These are phyloP conservation scores for Carex cristatella DNA, from an alignment of 176 grass and related monocot species.

Conservation along the genomic window DNA sequence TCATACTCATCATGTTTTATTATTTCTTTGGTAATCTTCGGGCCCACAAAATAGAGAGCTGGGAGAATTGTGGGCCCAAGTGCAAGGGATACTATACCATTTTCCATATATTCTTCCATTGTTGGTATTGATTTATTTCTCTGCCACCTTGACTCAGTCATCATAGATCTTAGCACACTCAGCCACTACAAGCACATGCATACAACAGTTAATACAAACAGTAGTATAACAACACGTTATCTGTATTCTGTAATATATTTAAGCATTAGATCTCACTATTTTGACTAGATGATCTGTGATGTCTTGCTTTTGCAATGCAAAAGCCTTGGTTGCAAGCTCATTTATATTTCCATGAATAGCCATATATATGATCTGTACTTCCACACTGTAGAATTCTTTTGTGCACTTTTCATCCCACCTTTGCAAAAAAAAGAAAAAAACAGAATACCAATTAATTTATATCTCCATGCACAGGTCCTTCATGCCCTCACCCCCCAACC, in stretches of 20 bases:
- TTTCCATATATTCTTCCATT: slow-evolving; percentile 47
- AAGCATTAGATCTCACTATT: slow-evolving; percentile 34
- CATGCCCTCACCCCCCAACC: not conserved
- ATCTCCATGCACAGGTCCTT: not conserved
- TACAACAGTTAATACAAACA: not conserved
- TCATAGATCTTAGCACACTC: slow-evolving; percentile 52
- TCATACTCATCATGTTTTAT: slow-evolving; percentile 37
- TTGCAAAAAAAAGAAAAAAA: not conserved
- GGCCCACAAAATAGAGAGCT: slow-evolving; percentile 51
- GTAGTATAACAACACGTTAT: not conserved
- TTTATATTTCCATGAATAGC: slow-evolving; percentile 46
- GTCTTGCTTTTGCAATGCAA: slow-evolving; percentile 37
- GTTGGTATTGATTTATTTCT: slow-evolving; percentile 35
- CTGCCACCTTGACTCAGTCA: slow-evolving; percentile 51
- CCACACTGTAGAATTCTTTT: slow-evolving; percentile 45
- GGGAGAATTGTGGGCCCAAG: slow-evolving; percentile 55
- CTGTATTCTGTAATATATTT: not conserved
- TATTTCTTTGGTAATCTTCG: slow-evolving; percentile 24
- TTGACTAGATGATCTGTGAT: slow-evolving; percentile 48
- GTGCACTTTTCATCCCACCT: slow-evolving; percentile 65
- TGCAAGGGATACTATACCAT: slow-evolving; percentile 44
- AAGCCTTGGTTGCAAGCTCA: slow-evolving; percentile 53
- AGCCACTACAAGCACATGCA: slow-evolving; percentile 41
- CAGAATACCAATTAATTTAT: not conserved
- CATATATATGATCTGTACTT: slow-evolving; percentile 62